Base-by-base conservation (phyloP, 2,329 filamentous ascomycete genomes). In the Botrytis medusae region DNA sequence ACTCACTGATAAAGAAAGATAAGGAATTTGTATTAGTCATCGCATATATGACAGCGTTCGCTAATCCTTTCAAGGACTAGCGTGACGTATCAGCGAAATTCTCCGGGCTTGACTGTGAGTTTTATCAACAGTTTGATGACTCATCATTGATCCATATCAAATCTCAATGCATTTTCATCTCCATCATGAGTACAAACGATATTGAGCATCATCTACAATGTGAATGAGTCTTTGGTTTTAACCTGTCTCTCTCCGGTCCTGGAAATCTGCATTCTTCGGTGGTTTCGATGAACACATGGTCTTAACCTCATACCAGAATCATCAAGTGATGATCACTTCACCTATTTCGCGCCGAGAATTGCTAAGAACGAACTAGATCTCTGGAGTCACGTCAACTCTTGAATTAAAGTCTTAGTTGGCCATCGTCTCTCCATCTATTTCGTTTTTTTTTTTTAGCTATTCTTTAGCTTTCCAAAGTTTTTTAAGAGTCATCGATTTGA, bases 1-100 rank as follows among this genome's bases (percentile, higher is more conserved):
- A 20, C 48, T 37, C 8, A 65, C 12, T 48, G 62, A 68, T 22
- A 68, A 37, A 40, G 25, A 29, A 34, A 57, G 64, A 68, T 68
- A 68, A 68, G 65, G 12, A 68, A 37, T 42, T 57, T 42, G 48
- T 57, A 42, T 68, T 68, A 68, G 65, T 68, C 48, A 68, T 68
- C 34, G 25, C 60, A 62, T 6, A 5, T 9, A 10, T n/a, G 6
- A 37, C 22, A 14, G 14, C 16, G 4, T 1, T 8, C 14, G 37
- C 34, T 54, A 68, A 40, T 68, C 64, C n/a, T 29, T 20, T 22
- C 37, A 54, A 3, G 34, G 32, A 12, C 48, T 54, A 54, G 25
- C 20, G 2, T 4, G 8, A n/a, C 1, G 7, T 25, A 9, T 0
- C 32, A n/a, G 22, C 20, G 18, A 34, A 48, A 65, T 25, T 48